A percentile compares a stretch with the other conserved stretches of the same genome.
phyloP scores from a whole-genome alignment of 2,329 filamentous ascomycete genomes.

The Penicillium sp. region DNA sequence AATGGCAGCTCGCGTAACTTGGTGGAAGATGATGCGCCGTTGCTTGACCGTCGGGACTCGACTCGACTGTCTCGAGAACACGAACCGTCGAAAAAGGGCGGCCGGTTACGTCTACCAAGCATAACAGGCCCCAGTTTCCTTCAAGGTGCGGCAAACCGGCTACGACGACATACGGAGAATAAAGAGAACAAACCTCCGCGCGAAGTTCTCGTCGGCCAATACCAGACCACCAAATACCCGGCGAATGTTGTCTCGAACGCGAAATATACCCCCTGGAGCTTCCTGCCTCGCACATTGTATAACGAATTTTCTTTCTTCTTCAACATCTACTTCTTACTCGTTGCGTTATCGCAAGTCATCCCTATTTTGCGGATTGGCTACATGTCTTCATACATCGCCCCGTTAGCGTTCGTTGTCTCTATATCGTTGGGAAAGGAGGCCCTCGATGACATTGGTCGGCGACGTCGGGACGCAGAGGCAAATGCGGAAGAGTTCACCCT shows the following conservation, averaged over 20 bases:
- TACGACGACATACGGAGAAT: conserved; percentile 42
- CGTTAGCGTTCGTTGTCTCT: conserved; percentile 83
- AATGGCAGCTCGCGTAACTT: conserved; percentile 58
- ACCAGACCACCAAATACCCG: conserved; percentile 75
- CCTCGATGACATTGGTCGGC: conserved; percentile 83
- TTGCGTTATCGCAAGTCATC: conserved; percentile 91
- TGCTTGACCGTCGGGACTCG: conserved; percentile 56
- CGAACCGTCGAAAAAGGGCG: conserved; percentile 51
- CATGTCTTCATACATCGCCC: conserved; percentile 89
- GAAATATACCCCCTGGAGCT: conserved; percentile 94
- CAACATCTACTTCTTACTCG: conserved; percentile 97
- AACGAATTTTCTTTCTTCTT: conserved; percentile 99
- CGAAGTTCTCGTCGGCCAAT: conserved; percentile 72
- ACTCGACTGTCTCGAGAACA: conserved; percentile 35
- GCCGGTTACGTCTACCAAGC: conserved; percentile 65
- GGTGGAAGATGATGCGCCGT: conserved; percentile 72
- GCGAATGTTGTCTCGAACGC: conserved; percentile 93
- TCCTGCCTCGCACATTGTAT: conserved; percentile 90
- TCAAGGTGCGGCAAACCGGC: conserved; percentile 23
- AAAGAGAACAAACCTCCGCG: conserved; percentile 61
- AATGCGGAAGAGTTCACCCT: conserved; percentile 89
- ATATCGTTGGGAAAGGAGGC: conserved; percentile 97
- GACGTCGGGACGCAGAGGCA: conserved; percentile 86
- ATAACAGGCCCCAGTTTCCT: conserved; percentile 57
- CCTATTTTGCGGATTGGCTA: conserved; percentile 89